These are phyloP conservation scores for Scedosporium minutisporum DNA, from an alignment of 2,329 filamentous ascomycete species.

Conservation along the genomic window DNA sequence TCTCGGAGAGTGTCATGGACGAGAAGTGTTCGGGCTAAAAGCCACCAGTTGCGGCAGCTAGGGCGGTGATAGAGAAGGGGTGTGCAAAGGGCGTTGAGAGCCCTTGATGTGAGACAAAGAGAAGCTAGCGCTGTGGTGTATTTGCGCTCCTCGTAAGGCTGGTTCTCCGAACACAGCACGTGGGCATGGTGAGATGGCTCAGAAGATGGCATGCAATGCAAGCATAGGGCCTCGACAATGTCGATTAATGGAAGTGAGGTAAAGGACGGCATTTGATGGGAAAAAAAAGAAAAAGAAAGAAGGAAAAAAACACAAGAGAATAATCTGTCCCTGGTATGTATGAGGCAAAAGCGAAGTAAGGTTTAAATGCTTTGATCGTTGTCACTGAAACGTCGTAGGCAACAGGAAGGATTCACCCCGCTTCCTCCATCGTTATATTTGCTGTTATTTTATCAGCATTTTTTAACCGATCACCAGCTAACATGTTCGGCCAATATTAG, in stretches of 20 bases:
- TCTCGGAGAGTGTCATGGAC: not conserved
- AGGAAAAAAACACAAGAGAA: too few species aligned
- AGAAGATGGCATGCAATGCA: not conserved
- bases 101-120: constrained; percentile 1
- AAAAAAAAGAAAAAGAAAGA: too few species aligned
- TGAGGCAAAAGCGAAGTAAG: too few species aligned
- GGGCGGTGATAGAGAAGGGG: constrained; percentile 2
- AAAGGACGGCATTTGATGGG: not conserved
- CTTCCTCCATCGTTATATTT: too few species aligned
- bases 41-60: not conserved
- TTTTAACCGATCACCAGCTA: too few species aligned
- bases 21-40: constrained; percentile 2
- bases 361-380: too few species aligned
- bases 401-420: too few species aligned
- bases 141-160: not conserved
- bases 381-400: too few species aligned
- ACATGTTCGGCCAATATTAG: too few species aligned
- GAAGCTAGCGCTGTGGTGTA: not conserved
- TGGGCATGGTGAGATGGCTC: not conserved
- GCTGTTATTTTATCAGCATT: too few species aligned
- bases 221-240: not conserved
- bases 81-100: not conserved
- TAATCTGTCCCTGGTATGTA: too few species aligned
- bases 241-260: not conserved
- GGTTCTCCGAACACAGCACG: too few species aligned